A percentile compares a stretch with the other conserved stretches of the same genome.
phyloP scores from a whole-genome alignment of 192 early-diverging fungal genomes.

The Chytriomyces confervae region DNA sequence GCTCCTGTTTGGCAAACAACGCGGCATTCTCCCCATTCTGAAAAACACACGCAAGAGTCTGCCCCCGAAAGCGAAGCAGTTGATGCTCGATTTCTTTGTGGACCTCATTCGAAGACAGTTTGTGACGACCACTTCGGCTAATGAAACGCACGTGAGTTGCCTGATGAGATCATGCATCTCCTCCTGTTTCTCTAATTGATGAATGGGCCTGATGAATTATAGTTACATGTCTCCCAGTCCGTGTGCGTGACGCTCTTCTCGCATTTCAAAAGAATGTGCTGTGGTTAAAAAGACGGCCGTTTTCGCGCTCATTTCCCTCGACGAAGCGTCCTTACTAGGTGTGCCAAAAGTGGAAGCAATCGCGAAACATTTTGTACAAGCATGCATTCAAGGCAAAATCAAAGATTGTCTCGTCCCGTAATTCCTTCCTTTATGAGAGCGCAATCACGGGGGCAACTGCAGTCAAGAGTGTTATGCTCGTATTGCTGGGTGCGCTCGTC shows the following conservation, averaged over 20 bases:
- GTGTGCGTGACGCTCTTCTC: conserved; percentile 24
- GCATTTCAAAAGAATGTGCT: conserved; percentile 8
- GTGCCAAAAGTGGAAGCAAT: conserved; percentile 31
- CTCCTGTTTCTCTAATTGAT: not conserved
- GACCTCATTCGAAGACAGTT: conserved; percentile 21
- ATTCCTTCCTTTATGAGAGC: not conserved
- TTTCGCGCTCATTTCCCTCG: conserved; percentile 26
- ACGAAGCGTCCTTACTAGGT: conserved; percentile 29
- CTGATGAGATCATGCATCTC: not conserved
- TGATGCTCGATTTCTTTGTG: conserved; percentile 31
- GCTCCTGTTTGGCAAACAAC: conserved; percentile 41
- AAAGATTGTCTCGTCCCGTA: conserved; percentile 41
- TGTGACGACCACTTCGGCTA: conserved; percentile 17
- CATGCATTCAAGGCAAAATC: conserved; percentile 37
- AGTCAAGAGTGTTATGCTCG: conserved; percentile 47
- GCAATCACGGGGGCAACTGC: not conserved
- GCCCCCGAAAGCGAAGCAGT: conserved; percentile 38
- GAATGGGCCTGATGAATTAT: not conserved
- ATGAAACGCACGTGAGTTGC: conserved; percentile 38
- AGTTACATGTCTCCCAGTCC: not conserved
- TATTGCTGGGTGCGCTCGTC: conserved; percentile 34
- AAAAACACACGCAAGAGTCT: conserved; percentile 19
- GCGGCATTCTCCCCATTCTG: conserved; percentile 38
- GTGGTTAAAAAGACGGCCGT: conserved; percentile 37
- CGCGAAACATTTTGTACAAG: conserved; percentile 36